Evolutionary conservation across 371 early-diverging fungal species (phyloP).

Genomic region (Mortierella sp.): DNA sequence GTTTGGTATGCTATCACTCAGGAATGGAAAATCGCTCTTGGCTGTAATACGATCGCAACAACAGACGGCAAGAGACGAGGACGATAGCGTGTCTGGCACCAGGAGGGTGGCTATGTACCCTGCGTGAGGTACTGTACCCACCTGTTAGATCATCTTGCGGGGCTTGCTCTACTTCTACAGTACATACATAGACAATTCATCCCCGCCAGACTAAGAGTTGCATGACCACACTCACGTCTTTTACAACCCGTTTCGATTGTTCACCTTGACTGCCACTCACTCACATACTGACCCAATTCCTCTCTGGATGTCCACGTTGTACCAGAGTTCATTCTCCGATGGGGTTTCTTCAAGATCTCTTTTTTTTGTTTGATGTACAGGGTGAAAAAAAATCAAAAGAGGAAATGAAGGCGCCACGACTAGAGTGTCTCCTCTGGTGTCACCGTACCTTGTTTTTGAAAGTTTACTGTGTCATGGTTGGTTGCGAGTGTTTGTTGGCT

Average conservation of each 20-base stretch:
- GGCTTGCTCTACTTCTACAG: neutral
- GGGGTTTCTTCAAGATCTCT: neutral
- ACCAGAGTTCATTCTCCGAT: constrained; percentile 5
- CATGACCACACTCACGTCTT: too few species aligned
- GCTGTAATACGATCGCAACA: too few species aligned
- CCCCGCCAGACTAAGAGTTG: neutral
- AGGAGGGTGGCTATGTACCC: neutral
- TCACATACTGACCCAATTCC: neutral
- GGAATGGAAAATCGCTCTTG: too few species aligned
- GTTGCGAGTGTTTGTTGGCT: too few species aligned
- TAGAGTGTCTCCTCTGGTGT: neutral
- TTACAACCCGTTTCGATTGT: too few species aligned
- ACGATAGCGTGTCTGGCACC: neutral
- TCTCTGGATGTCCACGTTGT: neutral
- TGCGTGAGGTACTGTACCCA: neutral
- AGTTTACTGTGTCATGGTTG: too few species aligned
- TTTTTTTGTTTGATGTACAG: too few species aligned
- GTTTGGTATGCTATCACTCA: too few species aligned
- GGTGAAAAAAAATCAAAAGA: neutral
- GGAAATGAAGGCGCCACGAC: neutral
- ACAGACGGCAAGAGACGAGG: neutral
- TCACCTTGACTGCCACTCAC: neutral
- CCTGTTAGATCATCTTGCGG: neutral
- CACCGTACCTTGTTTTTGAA: neutral
- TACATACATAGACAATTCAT: neutral